These are phyloP conservation scores for Rhizodiscina lignyota DNA, from an alignment of 495 filamentous ascomycete genomes.

Conservation along the genomic window DNA sequence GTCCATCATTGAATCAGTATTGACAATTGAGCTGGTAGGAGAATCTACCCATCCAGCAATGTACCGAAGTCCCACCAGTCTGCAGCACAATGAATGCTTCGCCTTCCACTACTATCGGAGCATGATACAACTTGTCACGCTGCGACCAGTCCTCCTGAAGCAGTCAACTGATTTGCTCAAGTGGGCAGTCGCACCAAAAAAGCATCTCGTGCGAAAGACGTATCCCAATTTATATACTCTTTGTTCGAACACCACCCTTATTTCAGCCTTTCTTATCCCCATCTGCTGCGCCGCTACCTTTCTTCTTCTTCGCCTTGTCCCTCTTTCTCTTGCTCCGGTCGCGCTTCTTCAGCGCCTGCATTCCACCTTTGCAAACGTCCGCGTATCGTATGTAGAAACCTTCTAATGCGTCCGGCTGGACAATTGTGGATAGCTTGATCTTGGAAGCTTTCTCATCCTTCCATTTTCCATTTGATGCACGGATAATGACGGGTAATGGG, in stretches of 20 bases:
- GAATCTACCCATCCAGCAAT: too few species aligned
- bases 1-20: too few species aligned
- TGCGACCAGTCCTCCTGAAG: too few species aligned
- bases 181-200: too few species aligned
- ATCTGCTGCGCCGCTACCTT: constrained; percentile 24
- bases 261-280: constrained; percentile 36
- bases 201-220: too few species aligned
- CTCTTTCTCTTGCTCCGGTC: constrained; percentile 73
- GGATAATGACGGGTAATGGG: constrained; percentile 60
- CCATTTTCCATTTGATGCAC: constrained; percentile 63
- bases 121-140: too few species aligned
- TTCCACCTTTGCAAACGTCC: constrained; percentile 80
- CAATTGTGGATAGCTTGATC: constrained; percentile 72
- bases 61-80: too few species aligned
- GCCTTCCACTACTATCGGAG: too few species aligned
- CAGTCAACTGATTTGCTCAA: too few species aligned
- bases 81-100: too few species aligned
- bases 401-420: constrained; percentile 57
- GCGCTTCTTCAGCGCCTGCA: constrained; percentile 80
- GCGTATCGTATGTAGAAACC: constrained; percentile 73
- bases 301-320: constrained; percentile 53
- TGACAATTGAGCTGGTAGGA: too few species aligned
- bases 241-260: neutral
- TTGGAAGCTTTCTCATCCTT: constrained; percentile 36
- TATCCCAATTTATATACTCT: too few species aligned